Base-by-base conservation (phyloP, 768 basidiomycete species). In the Russula olivacea region DNA sequence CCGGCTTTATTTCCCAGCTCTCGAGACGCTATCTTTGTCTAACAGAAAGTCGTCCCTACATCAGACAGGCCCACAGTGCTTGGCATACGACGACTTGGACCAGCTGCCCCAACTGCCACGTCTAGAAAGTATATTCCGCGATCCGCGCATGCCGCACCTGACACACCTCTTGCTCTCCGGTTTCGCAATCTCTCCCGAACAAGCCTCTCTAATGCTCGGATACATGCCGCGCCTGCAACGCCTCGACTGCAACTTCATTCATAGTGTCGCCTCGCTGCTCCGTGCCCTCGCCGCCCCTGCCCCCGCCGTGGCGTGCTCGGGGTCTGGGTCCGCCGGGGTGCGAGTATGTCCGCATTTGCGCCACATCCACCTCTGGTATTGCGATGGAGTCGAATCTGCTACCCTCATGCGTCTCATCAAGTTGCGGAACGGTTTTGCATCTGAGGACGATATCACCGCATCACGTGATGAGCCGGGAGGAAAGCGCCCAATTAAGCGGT, bases 171-270 rank as follows among this genome's bases (percentile, higher is more conserved):
- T 54, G 14, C 66, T 65, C 48, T 57, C 63, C 21, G 59, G 59
- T 19, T 64, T 65, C 40, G 17, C 51, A 9, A 36, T 64, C 47
- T 50, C 40, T 11, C 21, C 58, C 0, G 66, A 67, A 40, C 59
- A 67, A 19, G 63, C 48, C 3, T 41, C 36, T 14, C 21, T 57
- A n/a, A 59, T 61, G 53, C 64, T 67, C 25, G 64, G 52, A 25
- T 67, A 65, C 36, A 65, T 59, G 58, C 64, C 64, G 12, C 54
- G 54, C 25, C 57, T 67, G 9, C 53, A 61, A 48, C 66, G 51
- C 53, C 55, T 67, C 66, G 64, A 65, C 17, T 67, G 64, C 43
- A 65, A 59, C 64, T 49, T 61, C 43, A 34, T 67, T 50, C 48
- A 21, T 51, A 61, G 53, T 40, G 47, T 50, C 56, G 40, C 50